These are phyloP conservation scores for Drechmeria coniospora DNA, from an alignment of 2,329 filamentous ascomycete genomes.

Conservation along the genomic window DNA sequence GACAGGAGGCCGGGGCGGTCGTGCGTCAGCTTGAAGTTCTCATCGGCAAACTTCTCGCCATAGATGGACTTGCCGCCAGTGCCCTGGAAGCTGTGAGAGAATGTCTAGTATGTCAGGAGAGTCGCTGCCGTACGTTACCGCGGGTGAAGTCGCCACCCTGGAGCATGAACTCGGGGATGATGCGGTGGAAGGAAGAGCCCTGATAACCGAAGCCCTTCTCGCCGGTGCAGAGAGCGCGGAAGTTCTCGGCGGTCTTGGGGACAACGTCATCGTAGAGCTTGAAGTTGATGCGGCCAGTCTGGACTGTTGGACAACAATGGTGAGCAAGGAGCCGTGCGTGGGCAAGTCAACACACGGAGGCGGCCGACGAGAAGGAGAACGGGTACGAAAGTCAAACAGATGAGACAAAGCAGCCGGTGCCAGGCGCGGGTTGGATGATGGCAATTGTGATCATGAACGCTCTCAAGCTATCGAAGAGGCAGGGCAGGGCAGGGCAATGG, in stretches of 20 bases:
- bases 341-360: too few relatives aligned
- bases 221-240: conserved; percentile 67
- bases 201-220: conserved; percentile 73
- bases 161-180: conserved; percentile 89
- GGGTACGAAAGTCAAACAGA: too few relatives aligned
- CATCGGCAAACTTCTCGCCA: conserved; percentile 83
- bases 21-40: conserved; percentile 78
- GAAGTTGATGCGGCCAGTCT: conserved; percentile 73
- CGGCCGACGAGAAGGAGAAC: too few relatives aligned
- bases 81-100: conserved; percentile 36
- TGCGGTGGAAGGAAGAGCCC: conserved; percentile 77
- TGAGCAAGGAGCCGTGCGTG: too few relatives aligned
- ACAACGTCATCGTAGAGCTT: conserved; percentile 73
- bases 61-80: conserved; percentile 91
- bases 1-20: conserved; percentile 63
- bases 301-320: too few relatives aligned
- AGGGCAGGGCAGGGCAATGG: not conserved
- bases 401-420: too few relatives aligned
- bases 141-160: conserved; percentile 94
- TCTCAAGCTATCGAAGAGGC: not conserved
- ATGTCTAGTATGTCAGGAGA: not conserved
- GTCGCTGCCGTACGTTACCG: conserved; percentile 53
- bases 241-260: conserved; percentile 79
- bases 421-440: too few relatives aligned
- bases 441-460: too few relatives aligned